Base-by-base conservation (phyloP, 2,329 filamentous ascomycete species). In the Penicillium freii region DNA sequence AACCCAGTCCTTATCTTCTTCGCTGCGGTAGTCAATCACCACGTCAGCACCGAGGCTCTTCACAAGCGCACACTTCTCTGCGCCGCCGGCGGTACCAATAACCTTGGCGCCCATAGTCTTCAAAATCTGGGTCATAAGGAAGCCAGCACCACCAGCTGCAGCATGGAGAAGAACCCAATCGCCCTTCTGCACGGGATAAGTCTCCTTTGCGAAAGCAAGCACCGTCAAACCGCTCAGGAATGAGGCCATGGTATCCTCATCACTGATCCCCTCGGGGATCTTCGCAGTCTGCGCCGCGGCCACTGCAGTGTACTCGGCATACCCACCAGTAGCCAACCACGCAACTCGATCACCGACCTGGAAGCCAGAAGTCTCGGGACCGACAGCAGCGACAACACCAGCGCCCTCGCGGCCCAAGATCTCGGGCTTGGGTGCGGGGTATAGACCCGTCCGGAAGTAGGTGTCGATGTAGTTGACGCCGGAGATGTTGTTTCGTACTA, bases 381-480 rank as follows among this genome's bases (percentile, higher is more conserved):
- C 85, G 2, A 84, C 69, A 29, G 87, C 80, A 40, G 87, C 85
- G 62, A 96, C 77, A 40, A 82, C 86, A 59, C 92, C 92, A 57
- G 85, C 83, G 58, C 82, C 90, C 78, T 97, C 92, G 67, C 88
- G 87, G 60, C 92, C 92, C 21, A 93, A 87, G 50, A 87, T 86
- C 66, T 89, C 83, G 5, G 92, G 92, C 66, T 89, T 85, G 1
- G 78, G 72, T 0, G 88, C 82, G 1, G 86, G 78, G 80, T 96
- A 96, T 50, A 96, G 84, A 11, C 92, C 92, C 13, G 83, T 86
- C 72, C 92, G 91, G 83, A 92, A 95, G 77, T 96, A 96, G 39
- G 84, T 96, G 75, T 96, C 92, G 69, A 96, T 95, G 77, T 84
- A 96, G 77, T 96, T 96, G 60, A 96, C 80, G 58, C 92, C 92